Conservation (phyloP, 345 rosid species). For the Brassica incana region DNA sequence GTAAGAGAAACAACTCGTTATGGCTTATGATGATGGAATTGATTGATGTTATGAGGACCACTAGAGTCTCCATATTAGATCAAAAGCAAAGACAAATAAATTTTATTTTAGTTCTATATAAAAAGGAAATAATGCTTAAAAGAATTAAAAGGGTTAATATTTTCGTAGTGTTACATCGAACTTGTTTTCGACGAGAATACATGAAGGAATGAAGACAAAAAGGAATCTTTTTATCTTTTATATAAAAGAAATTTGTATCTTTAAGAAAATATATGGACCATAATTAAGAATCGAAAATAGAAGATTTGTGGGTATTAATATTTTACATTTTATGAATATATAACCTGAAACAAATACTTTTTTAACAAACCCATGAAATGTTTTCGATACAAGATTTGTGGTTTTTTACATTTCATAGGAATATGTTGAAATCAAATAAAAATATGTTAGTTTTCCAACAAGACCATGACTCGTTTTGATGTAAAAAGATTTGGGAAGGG, state of each 20-base stretch:
- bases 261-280: slow-evolving; percentile 31
- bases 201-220: slow-evolving; percentile 34
- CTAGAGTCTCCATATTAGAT: slow-evolving; percentile 70
- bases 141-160: slow-evolving; percentile 21
- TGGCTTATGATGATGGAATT: slow-evolving; percentile 48
- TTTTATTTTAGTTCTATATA: slow-evolving; percentile 10
- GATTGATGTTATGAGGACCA: slow-evolving; percentile 65
- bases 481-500: neutral
- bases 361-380: neutral
- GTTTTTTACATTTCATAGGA: slow-evolving; percentile 4
- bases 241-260: slow-evolving; percentile 22
- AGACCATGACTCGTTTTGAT: slow-evolving; percentile 1
- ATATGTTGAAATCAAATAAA: neutral
- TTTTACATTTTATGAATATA: neutral
- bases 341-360: neutral
- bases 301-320: neutral
- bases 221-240: slow-evolving; percentile 34
- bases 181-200: slow-evolving; percentile 27
- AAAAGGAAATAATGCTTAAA: slow-evolving; percentile 27
- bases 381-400: slow-evolving; percentile 18
- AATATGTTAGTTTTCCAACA: neutral
- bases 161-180: slow-evolving; percentile 32
- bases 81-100: slow-evolving; percentile 30
- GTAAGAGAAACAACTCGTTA: slow-evolving; percentile 30
- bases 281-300: slow-evolving; percentile 15